Conservation (phyloP, 768 basidiomycete genomes). For the Cytidiella melzeri region DNA sequence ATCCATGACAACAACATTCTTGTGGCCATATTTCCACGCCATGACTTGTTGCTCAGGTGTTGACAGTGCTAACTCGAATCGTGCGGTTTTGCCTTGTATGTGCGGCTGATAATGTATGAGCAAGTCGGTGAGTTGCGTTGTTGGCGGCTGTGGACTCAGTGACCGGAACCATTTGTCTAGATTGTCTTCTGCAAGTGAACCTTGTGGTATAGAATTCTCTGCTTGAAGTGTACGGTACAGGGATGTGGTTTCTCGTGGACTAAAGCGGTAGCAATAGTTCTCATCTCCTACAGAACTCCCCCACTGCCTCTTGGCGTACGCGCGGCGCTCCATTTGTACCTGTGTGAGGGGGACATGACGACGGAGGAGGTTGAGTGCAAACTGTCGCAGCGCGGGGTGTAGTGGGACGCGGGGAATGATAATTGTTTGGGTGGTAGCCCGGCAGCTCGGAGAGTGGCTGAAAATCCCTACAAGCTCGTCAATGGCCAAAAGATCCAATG, state of each 20-base stretch:
- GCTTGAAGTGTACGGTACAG: background rate
- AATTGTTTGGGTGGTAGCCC: no score
- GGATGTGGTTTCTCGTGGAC: background rate
- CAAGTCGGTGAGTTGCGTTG: conserved; percentile 13
- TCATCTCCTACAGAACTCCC: background rate
- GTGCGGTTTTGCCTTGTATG: conserved; percentile 9
- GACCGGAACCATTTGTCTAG: background rate
- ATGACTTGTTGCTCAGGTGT: conserved; percentile 4
- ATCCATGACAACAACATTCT: conserved; percentile 10
- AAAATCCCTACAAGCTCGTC: no score
- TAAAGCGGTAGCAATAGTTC: background rate
- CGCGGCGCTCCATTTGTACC: background rate
- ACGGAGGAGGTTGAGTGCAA: background rate
- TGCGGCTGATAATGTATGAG: conserved; percentile 22
- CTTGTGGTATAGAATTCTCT: background rate
- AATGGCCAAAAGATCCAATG: no score
- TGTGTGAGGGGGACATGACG: background rate
- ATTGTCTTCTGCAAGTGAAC: background rate
- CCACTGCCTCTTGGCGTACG: background rate
- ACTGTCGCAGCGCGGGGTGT: background rate
- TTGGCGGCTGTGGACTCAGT: background rate
- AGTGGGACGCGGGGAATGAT: background rate
- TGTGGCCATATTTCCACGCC: conserved; percentile 14
- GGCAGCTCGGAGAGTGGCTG: no score
- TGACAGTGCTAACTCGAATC: conserved; percentile 18